Percentiles rank a stretch among this genome's conserved stretches.
These are phyloP conservation scores for Entoloma clypeatum DNA, from an alignment of 1,284 basidiomycete species.

Conservation along the genomic window DNA sequence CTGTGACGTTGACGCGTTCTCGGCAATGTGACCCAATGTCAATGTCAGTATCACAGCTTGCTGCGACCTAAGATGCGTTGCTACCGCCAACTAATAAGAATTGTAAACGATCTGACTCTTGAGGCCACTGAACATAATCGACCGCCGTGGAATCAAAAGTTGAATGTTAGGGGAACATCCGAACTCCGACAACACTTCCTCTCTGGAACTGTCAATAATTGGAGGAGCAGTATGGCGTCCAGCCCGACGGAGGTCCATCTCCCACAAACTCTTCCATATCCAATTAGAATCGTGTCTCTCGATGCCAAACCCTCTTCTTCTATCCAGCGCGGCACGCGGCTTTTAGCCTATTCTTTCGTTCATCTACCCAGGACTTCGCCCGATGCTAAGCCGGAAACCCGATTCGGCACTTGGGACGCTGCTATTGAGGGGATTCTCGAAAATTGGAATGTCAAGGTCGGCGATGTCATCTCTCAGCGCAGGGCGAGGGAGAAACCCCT, in stretches of 20 bases:
- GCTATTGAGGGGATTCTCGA: conserved; percentile 73
- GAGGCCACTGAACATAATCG: background rate
- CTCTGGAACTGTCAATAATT: conserved; percentile 19
- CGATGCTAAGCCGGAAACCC: conserved; percentile 53
- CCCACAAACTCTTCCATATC: conserved; percentile 71
- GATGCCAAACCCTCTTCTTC: conserved; percentile 42
- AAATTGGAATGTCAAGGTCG: conserved; percentile 59
- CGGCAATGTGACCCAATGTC: background rate
- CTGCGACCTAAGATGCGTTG: too few relatives aligned
- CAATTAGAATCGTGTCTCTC: conserved; percentile 70
- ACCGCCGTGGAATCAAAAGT: background rate
- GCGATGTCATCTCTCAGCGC: conserved; percentile 56
- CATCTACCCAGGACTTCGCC: conserved; percentile 40
- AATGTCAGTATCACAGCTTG: background rate
- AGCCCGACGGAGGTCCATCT: conserved; percentile 65
- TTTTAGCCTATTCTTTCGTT: conserved; percentile 78
- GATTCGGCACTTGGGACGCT: conserved; percentile 86
- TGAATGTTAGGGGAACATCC: conserved; percentile 9
- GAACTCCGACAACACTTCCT: conserved; percentile 18
- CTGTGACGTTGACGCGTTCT: conserved; percentile 14
- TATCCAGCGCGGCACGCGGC: conserved; percentile 65
- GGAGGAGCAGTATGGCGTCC: conserved; percentile 36
- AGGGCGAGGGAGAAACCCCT: conserved; percentile 56
- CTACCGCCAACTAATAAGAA: too few relatives aligned
- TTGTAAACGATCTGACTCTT: too few relatives aligned